Evolutionary conservation across 768 basidiomycete species (phyloP).

Genomic region (Rubroboletus satanas): DNA sequence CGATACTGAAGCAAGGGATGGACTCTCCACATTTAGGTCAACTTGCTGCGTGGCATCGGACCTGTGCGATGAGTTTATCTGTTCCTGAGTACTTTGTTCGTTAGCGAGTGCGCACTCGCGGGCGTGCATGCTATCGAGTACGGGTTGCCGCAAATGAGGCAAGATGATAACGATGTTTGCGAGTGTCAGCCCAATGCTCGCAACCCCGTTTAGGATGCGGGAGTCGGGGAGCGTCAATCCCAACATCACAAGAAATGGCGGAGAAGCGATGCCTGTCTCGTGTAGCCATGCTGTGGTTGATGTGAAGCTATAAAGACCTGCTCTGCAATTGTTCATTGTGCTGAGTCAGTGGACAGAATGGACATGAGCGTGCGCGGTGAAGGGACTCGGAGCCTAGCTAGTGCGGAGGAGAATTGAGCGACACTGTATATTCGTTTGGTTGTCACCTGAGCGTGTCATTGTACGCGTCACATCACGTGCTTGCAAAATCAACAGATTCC

Average conservation of each 20-base stretch:
- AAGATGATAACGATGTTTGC: conserved; percentile 22
- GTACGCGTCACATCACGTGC: conserved; percentile 24
- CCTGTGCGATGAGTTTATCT: neutral
- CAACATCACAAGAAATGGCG: conserved; percentile 21
- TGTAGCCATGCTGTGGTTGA: conserved; percentile 21
- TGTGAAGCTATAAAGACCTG: conserved; percentile 26
- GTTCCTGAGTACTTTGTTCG: neutral
- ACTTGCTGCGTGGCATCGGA: neutral
- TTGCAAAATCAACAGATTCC: conserved; percentile 8
- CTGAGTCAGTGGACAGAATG: neutral
- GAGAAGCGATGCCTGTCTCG: conserved; percentile 22
- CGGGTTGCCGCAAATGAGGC: conserved; percentile 22
- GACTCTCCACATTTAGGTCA: neutral
- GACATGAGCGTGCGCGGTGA: conserved; percentile 1
- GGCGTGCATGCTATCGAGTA: conserved; percentile 10
- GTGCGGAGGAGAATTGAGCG: neutral
- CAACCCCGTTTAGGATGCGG: conserved; percentile 24
- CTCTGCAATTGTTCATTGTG: conserved; percentile 24
- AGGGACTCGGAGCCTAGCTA: neutral
- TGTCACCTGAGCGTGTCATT: neutral
- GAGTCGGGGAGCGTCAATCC: conserved; percentile 27
- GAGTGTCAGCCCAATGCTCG: conserved; percentile 26
- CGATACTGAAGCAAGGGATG: neutral
- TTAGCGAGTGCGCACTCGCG: neutral
- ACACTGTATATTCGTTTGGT: conserved; percentile 1